Evolutionary conservation across 1,284 basidiomycete species (phyloP).

Genomic region (Meripilus lineatus): DNA sequence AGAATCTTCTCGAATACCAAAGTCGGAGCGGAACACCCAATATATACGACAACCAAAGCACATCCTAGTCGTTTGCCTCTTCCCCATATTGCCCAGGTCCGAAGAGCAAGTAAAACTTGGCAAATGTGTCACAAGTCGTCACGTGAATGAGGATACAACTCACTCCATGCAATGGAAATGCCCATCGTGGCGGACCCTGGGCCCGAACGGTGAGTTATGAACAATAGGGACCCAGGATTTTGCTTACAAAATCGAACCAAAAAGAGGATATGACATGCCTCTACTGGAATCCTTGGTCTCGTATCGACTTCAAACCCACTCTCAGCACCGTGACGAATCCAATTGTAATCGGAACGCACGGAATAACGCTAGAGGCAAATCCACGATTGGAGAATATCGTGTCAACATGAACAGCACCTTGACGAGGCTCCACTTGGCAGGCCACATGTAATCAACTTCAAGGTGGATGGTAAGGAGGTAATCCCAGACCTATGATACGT

Average conservation of each 20-base stretch:
- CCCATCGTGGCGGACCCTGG: too few relatives aligned
- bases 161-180: too few relatives aligned
- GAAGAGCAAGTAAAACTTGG: constrained; percentile 7
- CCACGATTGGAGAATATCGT: constrained; percentile 7
- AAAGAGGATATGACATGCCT: constrained; percentile 1
- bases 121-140: too few relatives aligned
- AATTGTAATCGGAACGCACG: too few relatives aligned
- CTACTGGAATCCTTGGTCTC: background rate
- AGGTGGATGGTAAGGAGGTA: constrained; percentile 8
- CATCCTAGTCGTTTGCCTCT: constrained; percentile 1
- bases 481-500: constrained; percentile 8
- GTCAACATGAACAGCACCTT: constrained; percentile 9
- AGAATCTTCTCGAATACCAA: constrained; percentile 4
- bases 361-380: constrained; percentile 7
- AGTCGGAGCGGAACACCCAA: background rate
- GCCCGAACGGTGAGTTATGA: background rate
- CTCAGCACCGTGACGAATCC: background rate
- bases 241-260: constrained; percentile 8
- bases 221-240: constrained; percentile 8
- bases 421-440: constrained; percentile 3
- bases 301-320: constrained; percentile 2
- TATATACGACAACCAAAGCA: background rate
- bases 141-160: too few relatives aligned
- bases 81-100: constrained; percentile 12
- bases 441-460: constrained; percentile 8